These are phyloP conservation scores for Diaporthe citriasiana DNA, from an alignment of 2,329 filamentous ascomycete species.

Conservation along the genomic window DNA sequence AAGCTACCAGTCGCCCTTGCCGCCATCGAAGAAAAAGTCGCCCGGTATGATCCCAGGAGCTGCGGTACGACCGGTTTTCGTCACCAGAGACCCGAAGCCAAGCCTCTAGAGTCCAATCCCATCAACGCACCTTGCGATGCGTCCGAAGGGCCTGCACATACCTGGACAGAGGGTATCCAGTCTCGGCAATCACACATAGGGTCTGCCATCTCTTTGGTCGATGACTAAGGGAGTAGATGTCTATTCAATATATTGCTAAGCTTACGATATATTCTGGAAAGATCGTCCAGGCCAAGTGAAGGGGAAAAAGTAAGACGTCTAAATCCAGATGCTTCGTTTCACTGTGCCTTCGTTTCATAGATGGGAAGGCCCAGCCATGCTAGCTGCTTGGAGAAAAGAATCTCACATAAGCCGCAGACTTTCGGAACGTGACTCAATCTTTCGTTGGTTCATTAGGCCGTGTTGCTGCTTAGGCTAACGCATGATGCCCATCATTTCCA, in stretches of 20 bases:
- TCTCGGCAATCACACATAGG: not conserved
- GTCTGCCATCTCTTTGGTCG: not conserved
- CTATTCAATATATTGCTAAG: not conserved
- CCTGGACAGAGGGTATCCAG: not conserved
- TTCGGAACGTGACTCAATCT: not conserved
- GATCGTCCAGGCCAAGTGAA: constrained; percentile 6
- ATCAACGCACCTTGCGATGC: not conserved
- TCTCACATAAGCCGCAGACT: constrained; percentile 2
- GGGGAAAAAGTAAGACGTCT: not conserved
- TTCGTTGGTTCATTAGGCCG: not conserved
- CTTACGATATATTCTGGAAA: not conserved
- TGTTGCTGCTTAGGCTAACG: not conserved
- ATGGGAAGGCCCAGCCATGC: not conserved
- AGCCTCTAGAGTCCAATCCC: constrained; percentile 8
- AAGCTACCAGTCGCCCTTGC: not conserved
- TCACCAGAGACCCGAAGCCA: not conserved
- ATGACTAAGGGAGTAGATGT: not conserved
- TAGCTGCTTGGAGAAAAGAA: constrained; percentile 1
- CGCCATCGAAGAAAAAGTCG: not conserved
- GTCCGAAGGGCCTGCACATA: not conserved
- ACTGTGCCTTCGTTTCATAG: not conserved
- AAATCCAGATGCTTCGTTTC: not conserved
- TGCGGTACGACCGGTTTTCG: not conserved
- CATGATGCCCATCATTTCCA: not conserved
- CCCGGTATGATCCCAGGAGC: not conserved